Base-by-base conservation (phyloP, 139 green algal species). In the Ostreobium quekettii region DNA sequence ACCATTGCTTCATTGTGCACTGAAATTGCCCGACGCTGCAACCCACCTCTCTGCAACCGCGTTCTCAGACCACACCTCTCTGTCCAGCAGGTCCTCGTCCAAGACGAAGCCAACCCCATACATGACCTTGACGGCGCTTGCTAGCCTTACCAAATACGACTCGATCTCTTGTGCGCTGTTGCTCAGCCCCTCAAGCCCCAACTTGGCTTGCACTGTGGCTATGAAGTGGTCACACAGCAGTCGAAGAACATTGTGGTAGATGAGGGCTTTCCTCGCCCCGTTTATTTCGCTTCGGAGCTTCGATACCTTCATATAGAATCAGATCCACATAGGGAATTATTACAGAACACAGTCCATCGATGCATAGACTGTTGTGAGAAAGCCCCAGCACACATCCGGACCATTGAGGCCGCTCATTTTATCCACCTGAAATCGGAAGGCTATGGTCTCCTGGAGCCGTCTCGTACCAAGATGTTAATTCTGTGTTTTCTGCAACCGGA, bases 161-260 rank as follows among this genome's bases (percentile, higher is more conserved):
- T 53, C 42, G 42, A 53, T 19, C 11, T 11, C 11, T 26, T 53
- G 15, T 53, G 42, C 15, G 19, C 19, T 19, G 15, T 53, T 11
- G 15, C 19, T 53, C 42, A 53, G 11, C 15, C 42, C 42, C 15
- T 53, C 19, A 19, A 19, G 42, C 11, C 15, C 11, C 15, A 53
- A 19, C 42, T 53, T 53, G 15, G 42, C 19, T 53, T 53, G 11
- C 42, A 53, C 42, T 26, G 11, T 19, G 42, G 42, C 19, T 11
- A 53, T 11, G 42, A 53, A 53, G 19, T 53, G 42, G 11, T 53
- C 42, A 53, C 42, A 53, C 42, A 53, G 42, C 42, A 53, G 42
- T 11, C 19, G 11, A 11, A 53, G 19, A 11, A 53, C 42, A 53
- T 53, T 53, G 42, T 53, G 42, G 19, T 53, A 53, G 19, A 53